Conservation (phyloP, 345 rosid genomes). For the Sonneratia caseolaris region DNA sequence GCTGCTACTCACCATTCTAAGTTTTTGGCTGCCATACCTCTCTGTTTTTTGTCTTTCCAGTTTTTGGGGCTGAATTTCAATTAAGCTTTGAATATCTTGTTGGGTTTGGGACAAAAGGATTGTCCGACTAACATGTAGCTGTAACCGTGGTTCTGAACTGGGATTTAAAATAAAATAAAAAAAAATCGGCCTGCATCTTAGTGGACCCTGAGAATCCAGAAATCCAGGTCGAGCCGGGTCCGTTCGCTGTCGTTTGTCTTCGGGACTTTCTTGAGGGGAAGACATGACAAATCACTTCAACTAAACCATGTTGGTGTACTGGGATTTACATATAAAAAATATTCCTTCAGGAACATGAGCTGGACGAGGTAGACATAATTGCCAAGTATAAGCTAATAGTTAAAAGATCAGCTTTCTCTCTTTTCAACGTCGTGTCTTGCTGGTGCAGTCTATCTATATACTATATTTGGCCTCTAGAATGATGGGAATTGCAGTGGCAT, state of each 20-base stretch:
- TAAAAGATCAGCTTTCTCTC: background rate
- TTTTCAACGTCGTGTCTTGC: background rate
- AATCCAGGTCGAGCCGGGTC: too few species aligned
- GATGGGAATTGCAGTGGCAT: background rate
- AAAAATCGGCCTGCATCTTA: too few species aligned
- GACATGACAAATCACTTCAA: too few species aligned
- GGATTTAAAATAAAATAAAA: too few species aligned
- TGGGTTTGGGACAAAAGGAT: background rate
- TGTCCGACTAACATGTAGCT: too few species aligned
- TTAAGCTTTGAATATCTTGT: background rate
- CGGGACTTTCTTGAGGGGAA: too few species aligned
- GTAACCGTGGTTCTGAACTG: too few species aligned
- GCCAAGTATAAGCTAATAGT: background rate
- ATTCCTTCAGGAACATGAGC: background rate
- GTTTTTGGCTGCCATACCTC: background rate
- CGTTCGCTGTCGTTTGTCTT: too few species aligned
- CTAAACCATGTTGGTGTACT: background rate
- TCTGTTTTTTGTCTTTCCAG: background rate
- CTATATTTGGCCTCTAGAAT: background rate
- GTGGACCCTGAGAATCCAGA: too few species aligned
- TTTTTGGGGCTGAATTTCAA: background rate
- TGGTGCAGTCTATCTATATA: background rate
- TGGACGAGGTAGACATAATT: background rate
- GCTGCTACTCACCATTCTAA: background rate
- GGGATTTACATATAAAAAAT: background rate